phyloP scores from a whole-genome alignment of 106 monocot genomes.

The Dioscorea dumetorum region DNA sequence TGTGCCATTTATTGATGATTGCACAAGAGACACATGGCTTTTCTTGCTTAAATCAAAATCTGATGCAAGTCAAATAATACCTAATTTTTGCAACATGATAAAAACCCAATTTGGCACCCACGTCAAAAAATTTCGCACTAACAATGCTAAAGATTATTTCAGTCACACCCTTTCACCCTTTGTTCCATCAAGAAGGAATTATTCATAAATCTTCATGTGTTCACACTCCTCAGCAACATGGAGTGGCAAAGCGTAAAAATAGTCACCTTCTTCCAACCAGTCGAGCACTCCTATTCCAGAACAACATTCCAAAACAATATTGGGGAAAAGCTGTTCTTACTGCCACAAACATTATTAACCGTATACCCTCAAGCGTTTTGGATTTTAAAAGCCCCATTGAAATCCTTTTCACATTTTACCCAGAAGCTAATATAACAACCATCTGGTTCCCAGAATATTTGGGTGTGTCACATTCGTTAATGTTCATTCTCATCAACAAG shows the following conservation, averaged over 20 bases:
- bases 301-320: not conserved
- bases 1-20: no score
- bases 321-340: slow-evolving; percentile 3
- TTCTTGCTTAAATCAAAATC: no score
- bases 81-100: slow-evolving; percentile 4
- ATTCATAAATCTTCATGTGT: no score
- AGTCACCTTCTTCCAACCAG: slow-evolving; percentile 6
- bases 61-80: no score
- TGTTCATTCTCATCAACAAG: not conserved
- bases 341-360: slow-evolving; percentile 4
- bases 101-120: slow-evolving; percentile 3
- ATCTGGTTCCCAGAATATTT: slow-evolving; percentile 1
- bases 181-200: no score
- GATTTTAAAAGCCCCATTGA: not conserved
- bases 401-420: not conserved
- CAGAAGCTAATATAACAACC: not conserved
- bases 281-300: not conserved
- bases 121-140: no score
- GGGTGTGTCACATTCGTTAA: slow-evolving; percentile 18
- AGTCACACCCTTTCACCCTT: no score
- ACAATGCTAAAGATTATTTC: no score
- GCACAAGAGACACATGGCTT: no score
- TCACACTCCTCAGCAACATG: no score
- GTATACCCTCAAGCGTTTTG: slow-evolving; percentile 10
- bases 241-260: slow-evolving; percentile 15